Base-by-base conservation (phyloP, 176 grass and related monocot genomes). In the Aegilops sharonensis region DNA sequence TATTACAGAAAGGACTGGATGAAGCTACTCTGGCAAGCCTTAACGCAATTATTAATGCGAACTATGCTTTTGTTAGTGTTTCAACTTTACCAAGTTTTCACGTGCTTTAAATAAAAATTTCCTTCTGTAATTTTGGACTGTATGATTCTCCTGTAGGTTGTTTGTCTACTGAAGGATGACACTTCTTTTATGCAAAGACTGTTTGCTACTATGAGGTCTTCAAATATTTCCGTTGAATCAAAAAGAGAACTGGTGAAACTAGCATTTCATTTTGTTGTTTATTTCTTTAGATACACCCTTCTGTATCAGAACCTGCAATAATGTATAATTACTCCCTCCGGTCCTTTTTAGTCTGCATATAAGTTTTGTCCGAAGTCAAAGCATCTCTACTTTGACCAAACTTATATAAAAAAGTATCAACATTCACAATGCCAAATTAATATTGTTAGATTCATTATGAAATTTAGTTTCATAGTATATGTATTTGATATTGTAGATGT, bases 161-260 rank as follows among this genome's bases (percentile, higher is more conserved):
- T 88, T 82, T 89, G 78, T 69, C 79, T 83, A 78, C 87, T 98
- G 54, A 98, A 98, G 89, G 93, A 94, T 25, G 93, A 98, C 89
- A 72, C 78, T 78, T 91, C 81, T 91, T 95, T 98, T 90, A 89
- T 98, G 32, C 84, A 92, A 88, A 90, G 95, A 59, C 81, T 95
- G 70, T 92, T 98, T 89, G 61, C 88, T 36, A 92, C 75, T 79
- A 92, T 95, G 87, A 98, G 75, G 85, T 92, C 86, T 30, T 88
- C 86, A 21, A 78, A 75, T 77, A 87, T 87, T 50, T 89, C 90
- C 64, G 45, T 78, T 59, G 89, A 90, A 84, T 98, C 93, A 42
- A 98, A 93, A 89, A 77, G 79, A 6, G 80, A 94, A 81, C 71
- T 92, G 93, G 96, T 98, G 89, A 87, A 70, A 82, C 30, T 81